Evolutionary conservation across 202 grass and related monocot species (phyloP), one percentile per base, ranked within the genome.

Genomic region (Cymbopogon flexuosus): DNA sequence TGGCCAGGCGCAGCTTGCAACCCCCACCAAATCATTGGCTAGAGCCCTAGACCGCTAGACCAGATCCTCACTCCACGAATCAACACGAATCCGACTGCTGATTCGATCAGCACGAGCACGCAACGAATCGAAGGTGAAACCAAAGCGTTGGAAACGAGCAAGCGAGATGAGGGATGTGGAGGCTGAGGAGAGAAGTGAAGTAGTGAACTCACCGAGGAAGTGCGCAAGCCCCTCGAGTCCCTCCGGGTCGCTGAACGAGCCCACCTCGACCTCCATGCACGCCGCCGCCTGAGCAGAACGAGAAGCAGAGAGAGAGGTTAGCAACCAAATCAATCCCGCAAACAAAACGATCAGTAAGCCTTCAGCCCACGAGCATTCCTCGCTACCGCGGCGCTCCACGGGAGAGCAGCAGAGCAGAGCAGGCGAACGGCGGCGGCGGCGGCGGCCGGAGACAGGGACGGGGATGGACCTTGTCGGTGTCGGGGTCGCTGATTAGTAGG

Each of bases 161-260:
- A 42, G 57, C 70, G 71, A 37, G 70, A 62, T 2, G 65, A 27
- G 15, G 4, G 60, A 23, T n/a, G 29, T 8, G 9, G 36, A 30
- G 7, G 4, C 42, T 49, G 46, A 51, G 15, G 51, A 56, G 52
- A 13, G 10, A 4, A 61, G 23, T 19, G 23, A 10, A 57, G n/a
- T 4, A 57, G 19, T 3, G 65, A 75, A 76, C 79, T 84, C 69
- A 98, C 95, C 95, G 51, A 98, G 90, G 84, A 98, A 98, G 86
- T 98, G 95, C 70, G 95, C 92, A 62, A 98, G 88, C 69, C 95
- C 95, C 82, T 94, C 90, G 27, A 94, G 86, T 41, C 88, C 95
- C 68, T 89, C 90, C 34, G 95, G 95, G 46, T 98, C 94, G 86
- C 88, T 83, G 88, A 92, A 97, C 60, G 72, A 89, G 49, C 94